These are phyloP conservation scores for Selaginella tamariscina DNA, from an alignment of 75 land plant genomes.

Conservation along the genomic window DNA sequence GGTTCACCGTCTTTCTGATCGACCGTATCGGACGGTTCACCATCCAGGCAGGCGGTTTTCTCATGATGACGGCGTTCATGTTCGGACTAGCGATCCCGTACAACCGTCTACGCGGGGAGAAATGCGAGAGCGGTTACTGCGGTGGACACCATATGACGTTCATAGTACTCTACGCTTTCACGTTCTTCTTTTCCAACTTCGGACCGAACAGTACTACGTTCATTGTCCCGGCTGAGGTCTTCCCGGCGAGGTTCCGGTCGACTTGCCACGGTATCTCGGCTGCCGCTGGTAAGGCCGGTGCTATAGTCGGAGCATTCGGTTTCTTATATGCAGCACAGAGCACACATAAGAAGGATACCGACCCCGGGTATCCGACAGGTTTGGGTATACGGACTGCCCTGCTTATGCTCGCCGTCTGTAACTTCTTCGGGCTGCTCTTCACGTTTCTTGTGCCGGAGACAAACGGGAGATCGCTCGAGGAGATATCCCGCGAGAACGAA, in stretches of 20 bases:
- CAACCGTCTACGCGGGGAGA: neutral
- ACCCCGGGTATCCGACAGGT: constrained; percentile 26
- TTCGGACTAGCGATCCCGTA: neutral
- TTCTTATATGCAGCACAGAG: constrained; percentile 19
- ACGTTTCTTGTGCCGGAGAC: constrained; percentile 37
- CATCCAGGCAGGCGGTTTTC: constrained; percentile 18
- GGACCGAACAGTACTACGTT: constrained; percentile 38
- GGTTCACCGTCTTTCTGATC: constrained; percentile 40
- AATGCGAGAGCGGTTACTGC: neutral
- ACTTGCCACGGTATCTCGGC: constrained; percentile 85
- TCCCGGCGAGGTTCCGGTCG: constrained; percentile 55
- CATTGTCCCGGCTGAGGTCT: constrained; percentile 34
- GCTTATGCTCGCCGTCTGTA: constrained; percentile 20
- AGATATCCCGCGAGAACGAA: constrained; percentile 27
- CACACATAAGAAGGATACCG: neutral
- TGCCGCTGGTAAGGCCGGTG: constrained; percentile 55
- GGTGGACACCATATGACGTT: neutral
- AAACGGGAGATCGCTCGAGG: constrained; percentile 34
- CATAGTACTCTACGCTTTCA: no score
- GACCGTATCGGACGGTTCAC: constrained; percentile 31
- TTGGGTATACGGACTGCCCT: constrained; percentile 26
- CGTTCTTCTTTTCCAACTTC: constrained; percentile 38
- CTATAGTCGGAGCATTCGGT: constrained; percentile 27
- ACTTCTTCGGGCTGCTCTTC: constrained; percentile 27
- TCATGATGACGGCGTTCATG: neutral